Evolutionary conservation across 257 asterid species (phyloP).

Genomic region (Scutellaria minor): DNA sequence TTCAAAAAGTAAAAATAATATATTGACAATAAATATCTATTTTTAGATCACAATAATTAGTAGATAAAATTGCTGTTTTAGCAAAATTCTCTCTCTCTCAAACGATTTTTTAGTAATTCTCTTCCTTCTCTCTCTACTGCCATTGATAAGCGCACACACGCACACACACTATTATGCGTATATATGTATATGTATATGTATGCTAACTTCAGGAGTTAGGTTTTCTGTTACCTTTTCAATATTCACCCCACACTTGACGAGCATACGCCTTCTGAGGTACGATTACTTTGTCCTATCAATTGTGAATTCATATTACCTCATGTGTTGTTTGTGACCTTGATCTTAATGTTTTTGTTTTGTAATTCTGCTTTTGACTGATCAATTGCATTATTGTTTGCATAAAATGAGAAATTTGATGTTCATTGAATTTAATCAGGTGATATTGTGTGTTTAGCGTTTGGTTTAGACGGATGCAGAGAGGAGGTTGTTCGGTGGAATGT

Average conservation of each 20-base stretch:
- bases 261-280: constrained; percentile 44
- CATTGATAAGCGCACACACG: constrained; percentile 36
- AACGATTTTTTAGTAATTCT: constrained; percentile 31
- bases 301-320: constrained; percentile 10
- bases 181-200: constrained; percentile 9
- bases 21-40: not conserved
- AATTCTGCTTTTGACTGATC: constrained; percentile 22
- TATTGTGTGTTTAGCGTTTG: constrained; percentile 43
- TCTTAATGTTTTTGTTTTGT: constrained; percentile 12
- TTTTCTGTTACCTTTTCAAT: constrained; percentile 41
- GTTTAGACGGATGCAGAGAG: constrained; percentile 41
- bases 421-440: constrained; percentile 56
- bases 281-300: constrained; percentile 27
- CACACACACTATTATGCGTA: constrained; percentile 17
- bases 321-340: constrained; percentile 19
- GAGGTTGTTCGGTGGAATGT: constrained; percentile 34
- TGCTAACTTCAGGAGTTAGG: constrained; percentile 38
- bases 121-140: constrained; percentile 32
- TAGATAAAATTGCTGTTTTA: constrained; percentile 28
- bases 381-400: constrained; percentile 2
- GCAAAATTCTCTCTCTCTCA: constrained; percentile 34
- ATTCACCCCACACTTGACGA: constrained; percentile 40
- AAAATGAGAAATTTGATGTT: not conserved
- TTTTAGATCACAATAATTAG: constrained; percentile 1
- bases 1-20: not conserved